Evolutionary conservation across 2,329 filamentous ascomycete species (phyloP), one percentile per base, ranked within the genome.

Genomic region (Monosporascus sp.): DNA sequence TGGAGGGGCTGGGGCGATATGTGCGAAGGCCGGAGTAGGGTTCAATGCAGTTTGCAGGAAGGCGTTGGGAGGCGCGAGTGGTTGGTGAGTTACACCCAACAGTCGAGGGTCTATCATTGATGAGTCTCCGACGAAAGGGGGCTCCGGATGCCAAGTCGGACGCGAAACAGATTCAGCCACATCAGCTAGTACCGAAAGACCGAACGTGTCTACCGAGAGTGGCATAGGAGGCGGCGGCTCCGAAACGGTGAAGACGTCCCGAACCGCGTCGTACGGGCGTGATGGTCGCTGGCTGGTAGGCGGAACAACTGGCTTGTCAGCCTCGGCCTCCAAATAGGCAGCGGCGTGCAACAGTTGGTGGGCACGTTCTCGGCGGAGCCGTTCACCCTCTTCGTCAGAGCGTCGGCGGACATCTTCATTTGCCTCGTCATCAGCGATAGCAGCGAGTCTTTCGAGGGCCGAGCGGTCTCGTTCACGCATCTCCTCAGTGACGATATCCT

Each of bases 181-280:
- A 47, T 70, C 64, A 1, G 70, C 70, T 37, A 72, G 65, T 41
- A 61, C 56, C 17, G 65, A 65, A 7, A 72, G 64, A 11, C 50
- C 53, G 47, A 48, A 59, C 5, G 62, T 64, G 44, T 66, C 61
- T 39, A 57, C 52, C 25, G 55, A 44, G 15, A 54, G 52, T 15
- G 59, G 58, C 36, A 58, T 49, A 25, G 57, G 22, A 14, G 62
- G 58, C 7, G 62, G 55, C 6, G 70, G 56, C 9, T 68, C 61
- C n/a, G 61, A 62, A 42, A 63, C 63, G 3, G 67, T 70, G 49
- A 76, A 74, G 6, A 74, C 69, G 49, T 76, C 73, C 44, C 74
- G 63, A 24, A 76, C 72, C 2, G 74, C 73, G 57, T 76, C 74
- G 53, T 75, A 76, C 0, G 72, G 72, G 24, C 71, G 67, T 11